phyloP scores from a whole-genome alignment of 768 basidiomycete species.

The Phlegmacium glaucopus region DNA sequence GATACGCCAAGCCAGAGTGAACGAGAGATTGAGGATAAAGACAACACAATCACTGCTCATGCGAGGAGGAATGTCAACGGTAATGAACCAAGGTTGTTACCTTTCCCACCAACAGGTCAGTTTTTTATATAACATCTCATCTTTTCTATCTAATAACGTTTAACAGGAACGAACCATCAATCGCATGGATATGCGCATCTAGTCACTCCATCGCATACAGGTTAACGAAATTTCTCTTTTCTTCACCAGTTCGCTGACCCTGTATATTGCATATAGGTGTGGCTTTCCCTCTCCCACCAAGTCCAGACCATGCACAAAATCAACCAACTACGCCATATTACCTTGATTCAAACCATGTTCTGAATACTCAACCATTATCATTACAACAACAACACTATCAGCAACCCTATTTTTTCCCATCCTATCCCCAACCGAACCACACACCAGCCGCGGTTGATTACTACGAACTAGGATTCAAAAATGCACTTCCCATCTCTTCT shows the following conservation, averaged over 20 bases:
- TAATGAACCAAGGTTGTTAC: slow-evolving; percentile 21
- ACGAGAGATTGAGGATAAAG: slow-evolving; percentile 13
- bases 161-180: not conserved
- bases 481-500: not conserved
- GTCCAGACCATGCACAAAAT: slow-evolving; percentile 8
- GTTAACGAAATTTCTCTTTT: not conserved
- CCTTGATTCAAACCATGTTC: not conserved
- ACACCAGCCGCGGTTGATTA: too few species aligned
- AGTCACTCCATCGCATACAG: slow-evolving; percentile 7
- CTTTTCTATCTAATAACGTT: too few species aligned
- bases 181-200: not conserved
- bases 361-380: not conserved
- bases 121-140: not conserved
- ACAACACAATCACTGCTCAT: slow-evolving; percentile 13
- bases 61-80: slow-evolving; percentile 15
- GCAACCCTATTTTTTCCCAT: not conserved
- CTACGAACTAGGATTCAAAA: slow-evolving; percentile 17
- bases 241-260: too few species aligned
- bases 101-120: slow-evolving; percentile 17
- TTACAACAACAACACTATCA: not conserved
- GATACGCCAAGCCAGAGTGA: not conserved
- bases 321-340: too few species aligned
- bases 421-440: not conserved
- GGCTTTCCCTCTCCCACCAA: slow-evolving; percentile 11
- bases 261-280: not conserved